Conservation (phyloP, 202 grass and related monocot genomes). For the Setaria italica region DNA sequence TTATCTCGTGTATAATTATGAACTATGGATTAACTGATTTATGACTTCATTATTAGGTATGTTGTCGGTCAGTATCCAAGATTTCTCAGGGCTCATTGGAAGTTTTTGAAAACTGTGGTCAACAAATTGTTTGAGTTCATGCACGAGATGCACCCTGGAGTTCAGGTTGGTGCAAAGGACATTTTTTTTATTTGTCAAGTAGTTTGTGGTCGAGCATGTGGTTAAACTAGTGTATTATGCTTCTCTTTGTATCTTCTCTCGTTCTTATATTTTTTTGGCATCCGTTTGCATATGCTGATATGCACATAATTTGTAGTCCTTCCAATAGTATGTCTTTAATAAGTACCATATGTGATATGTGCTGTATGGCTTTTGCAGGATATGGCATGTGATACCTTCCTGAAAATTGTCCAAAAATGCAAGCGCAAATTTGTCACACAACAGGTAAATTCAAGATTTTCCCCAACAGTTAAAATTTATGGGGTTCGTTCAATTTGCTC, state of each 20-base stretch:
- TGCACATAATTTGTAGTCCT: conserved; percentile 15
- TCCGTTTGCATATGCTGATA: background rate
- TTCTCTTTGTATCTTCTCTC: conserved; percentile 26
- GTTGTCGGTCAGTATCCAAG: conserved; percentile 98
- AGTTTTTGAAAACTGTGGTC: conserved; percentile 97
- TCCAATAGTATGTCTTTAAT: background rate
- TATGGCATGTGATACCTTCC: conserved; percentile 99
- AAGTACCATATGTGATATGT: conserved; percentile 37
- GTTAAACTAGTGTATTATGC: conserved; percentile 7
- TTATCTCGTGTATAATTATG: conserved; percentile 38
- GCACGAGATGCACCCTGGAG: conserved; percentile 99
- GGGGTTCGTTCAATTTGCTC: conserved; percentile 20
- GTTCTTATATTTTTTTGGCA: background rate
- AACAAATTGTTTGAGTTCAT: conserved; percentile 99
- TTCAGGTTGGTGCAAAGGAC: conserved; percentile 66
- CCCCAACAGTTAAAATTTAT: background rate
- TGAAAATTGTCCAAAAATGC: conserved; percentile 99
- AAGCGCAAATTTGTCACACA: conserved; percentile 96
- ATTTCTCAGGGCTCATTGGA: conserved; percentile 99
- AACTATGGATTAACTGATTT: conserved; percentile 33
- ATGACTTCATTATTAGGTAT: conserved; percentile 68
- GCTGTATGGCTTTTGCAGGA: conserved; percentile 66
- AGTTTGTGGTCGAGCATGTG: conserved; percentile 18
- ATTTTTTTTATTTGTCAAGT: conserved; percentile 15
- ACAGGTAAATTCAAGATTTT: conserved; percentile 66